Evolutionary conservation across 2,329 filamentous ascomycete genomes (phyloP).

Genomic region (Proliferodiscus dingleyae): DNA sequence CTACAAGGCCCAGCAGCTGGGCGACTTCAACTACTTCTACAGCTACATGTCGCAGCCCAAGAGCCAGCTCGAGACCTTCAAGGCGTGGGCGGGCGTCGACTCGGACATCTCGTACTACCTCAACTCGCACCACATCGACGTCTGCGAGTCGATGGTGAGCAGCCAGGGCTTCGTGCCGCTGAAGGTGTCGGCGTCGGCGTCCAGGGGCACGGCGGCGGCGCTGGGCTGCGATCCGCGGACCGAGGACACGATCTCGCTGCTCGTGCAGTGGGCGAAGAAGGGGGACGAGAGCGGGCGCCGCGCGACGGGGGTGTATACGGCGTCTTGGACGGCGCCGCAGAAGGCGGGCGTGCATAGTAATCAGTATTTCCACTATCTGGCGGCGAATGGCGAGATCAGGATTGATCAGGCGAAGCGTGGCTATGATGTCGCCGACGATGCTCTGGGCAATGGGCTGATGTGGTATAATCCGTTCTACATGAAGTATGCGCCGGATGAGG

Average conservation of each 20-base stretch:
- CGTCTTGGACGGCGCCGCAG: conserved; percentile 90
- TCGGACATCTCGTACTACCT: conserved; percentile 95
- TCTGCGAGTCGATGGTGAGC: conserved; percentile 87
- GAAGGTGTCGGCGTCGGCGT: conserved; percentile 72
- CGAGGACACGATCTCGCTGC: conserved; percentile 87
- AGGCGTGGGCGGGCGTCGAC: conserved; percentile 65
- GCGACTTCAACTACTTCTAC: conserved; percentile 98
- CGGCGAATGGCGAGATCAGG: conserved; percentile 74
- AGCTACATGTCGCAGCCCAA: conserved; percentile 53
- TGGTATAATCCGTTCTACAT: conserved; percentile 97
- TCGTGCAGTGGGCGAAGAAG: conserved; percentile 82
- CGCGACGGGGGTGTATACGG: conserved; percentile 87
- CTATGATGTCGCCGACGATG: conserved; percentile 90
- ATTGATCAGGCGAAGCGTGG: conserved; percentile 92
- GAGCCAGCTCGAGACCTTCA: conserved; percentile 29
- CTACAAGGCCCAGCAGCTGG: conserved; percentile 68
- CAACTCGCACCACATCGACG: conserved; percentile 90
- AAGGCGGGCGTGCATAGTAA: conserved; percentile 93
- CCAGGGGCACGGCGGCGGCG: conserved; percentile 70
- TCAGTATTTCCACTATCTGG: conserved; percentile 96
- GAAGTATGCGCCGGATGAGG: conserved; percentile 89
- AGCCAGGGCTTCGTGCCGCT: conserved; percentile 67
- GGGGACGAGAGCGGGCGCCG: conserved; percentile 61
- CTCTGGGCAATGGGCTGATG: conserved; percentile 54
- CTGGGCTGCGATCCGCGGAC: conserved; percentile 77